Evolutionary conservation across 2,329 filamentous ascomycete species (phyloP), one percentile per base, ranked within the genome.

Genomic region (Microcyclospora tardicrescens): DNA sequence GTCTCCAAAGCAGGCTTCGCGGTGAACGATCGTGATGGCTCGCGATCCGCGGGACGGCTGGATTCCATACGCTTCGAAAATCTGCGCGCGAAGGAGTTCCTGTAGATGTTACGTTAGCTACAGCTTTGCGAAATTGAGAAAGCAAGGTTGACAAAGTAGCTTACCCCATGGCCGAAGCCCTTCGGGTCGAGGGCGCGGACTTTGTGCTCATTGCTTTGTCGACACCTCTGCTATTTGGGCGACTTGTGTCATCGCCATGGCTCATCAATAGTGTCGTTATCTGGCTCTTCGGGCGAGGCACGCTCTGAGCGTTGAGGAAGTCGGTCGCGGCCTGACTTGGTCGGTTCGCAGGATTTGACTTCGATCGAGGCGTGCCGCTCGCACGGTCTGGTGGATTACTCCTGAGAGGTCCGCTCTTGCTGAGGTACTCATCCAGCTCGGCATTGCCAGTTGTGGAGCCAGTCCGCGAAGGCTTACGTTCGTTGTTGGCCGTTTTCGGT

Each of bases 171-270:
- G 19, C 19, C 8, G 19, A 24, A 24, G 19, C 8, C 19, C 19
- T 24, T 24, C 19, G 19, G 5, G 19, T 24, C 19, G 19, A 24
- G 19, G 19, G 19, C 19, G 19, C 19, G 19, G 19, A 24, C 19
- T 24, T 24, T 4, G 19, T 24, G 33, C 35, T 39, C 28, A 40
- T 28, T 14, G 35, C 31, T 24, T 37, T 38, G 9, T 39, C 39
- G 8, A 31, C 36, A 12, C 40, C 34, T 11, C 37, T 35, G 35
- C 41, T 45, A 10, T 34, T 34, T 11, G 41, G 35, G 16, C 38
- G 38, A 12, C 31, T 28, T n/a, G n/a, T n/a, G 6, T 24, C 35
- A 8, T 28, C 24, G 35, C 16, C 6, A 15, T 36, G 15, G 12
- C 28, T 14, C 24, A 28, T 24, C 30, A 15, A 6, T 32, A n/a